Conservation (phyloP, 2,329 filamentous ascomycete genomes). For the Fusarium agapanthi region DNA sequence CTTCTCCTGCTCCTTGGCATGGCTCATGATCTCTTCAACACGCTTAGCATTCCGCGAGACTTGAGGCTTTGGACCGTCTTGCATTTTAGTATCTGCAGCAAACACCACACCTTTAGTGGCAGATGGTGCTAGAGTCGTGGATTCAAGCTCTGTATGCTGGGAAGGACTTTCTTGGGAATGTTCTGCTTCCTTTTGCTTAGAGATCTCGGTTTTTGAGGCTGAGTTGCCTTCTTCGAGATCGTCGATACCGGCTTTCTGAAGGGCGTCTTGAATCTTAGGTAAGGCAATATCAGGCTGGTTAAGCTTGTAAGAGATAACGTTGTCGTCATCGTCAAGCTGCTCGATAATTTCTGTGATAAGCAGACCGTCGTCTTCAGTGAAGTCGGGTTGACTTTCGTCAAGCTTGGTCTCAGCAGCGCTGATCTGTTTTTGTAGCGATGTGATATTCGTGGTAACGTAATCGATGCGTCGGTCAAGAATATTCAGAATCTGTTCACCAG, state of each 20-base stretch:
- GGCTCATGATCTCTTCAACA: conserved; percentile 65
- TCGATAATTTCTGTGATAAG: conserved; percentile 92
- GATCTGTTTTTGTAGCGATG: conserved; percentile 77
- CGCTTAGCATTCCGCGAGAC: conserved; percentile 55
- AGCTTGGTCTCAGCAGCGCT: conserved; percentile 74
- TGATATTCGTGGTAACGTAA: conserved; percentile 86
- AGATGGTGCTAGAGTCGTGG: conserved; percentile 7
- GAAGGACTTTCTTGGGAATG: background rate
- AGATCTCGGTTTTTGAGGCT: background rate
- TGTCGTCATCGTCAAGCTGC: conserved; percentile 89
- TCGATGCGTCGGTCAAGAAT: conserved; percentile 77
- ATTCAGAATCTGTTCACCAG: conserved; percentile 63
- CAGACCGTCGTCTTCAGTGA: conserved; percentile 72
- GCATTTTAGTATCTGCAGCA: conserved; percentile 65
- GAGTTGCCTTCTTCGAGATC: conserved; percentile 47
- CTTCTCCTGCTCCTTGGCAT: conserved; percentile 63
- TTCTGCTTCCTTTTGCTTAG: background rate
- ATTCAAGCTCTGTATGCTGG: background rate
- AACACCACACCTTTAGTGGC: conserved; percentile 71
- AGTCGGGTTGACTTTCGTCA: conserved; percentile 68
- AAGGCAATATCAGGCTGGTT: conserved; percentile 74
- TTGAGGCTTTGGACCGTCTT: conserved; percentile 47
- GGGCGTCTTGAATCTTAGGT: conserved; percentile 72
- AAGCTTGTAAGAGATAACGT: conserved; percentile 75
- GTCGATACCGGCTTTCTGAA: conserved; percentile 79